Percentiles rank a stretch among this genome's conserved stretches.
These are phyloP conservation scores for Populus hybrid DNA, from an alignment of 441 rosid species.

Conservation along the genomic window DNA sequence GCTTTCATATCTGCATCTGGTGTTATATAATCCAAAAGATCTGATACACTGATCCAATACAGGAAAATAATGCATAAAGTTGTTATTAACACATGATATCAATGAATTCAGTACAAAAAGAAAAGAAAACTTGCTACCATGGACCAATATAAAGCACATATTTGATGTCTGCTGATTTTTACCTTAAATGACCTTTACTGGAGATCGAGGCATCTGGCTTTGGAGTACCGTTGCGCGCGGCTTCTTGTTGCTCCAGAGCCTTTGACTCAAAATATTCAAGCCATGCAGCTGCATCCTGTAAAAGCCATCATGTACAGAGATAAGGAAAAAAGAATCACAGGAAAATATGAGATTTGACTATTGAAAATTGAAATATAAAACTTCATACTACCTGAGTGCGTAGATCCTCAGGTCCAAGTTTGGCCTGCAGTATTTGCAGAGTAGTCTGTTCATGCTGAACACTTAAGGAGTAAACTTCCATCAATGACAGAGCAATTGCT, in stretches of 20 bases:
- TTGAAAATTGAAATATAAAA: constrained; percentile 12
- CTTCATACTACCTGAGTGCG: constrained; percentile 52
- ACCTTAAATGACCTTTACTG: constrained; percentile 78
- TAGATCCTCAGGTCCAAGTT: constrained; percentile 65
- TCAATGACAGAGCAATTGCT: constrained; percentile 72
- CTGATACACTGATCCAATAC: constrained; percentile 57
- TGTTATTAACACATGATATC: not conserved
- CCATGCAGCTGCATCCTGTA: constrained; percentile 81
- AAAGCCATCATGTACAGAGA: constrained; percentile 16
- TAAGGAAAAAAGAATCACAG: constrained; percentile 12
- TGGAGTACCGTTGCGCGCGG: constrained; percentile 60
- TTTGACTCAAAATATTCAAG: constrained; percentile 72
- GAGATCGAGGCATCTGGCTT: constrained; percentile 72
- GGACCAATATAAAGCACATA: not conserved
- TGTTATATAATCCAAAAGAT: constrained; percentile 62
- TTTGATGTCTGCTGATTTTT: constrained; percentile 25
- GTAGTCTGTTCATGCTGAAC: constrained; percentile 77
- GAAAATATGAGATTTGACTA: constrained; percentile 8
- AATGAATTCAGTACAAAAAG: not conserved
- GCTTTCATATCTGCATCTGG: constrained; percentile 53
- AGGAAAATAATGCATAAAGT: constrained; percentile 16
- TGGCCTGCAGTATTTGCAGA: constrained; percentile 52
- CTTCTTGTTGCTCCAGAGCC: constrained; percentile 74
- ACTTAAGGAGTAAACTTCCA: constrained; percentile 73
- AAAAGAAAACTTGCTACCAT: not conserved